Evolutionary conservation across 1,284 basidiomycete species (phyloP), one percentile per base, ranked within the genome.

Genomic region (Apiotrichum gamsii): DNA sequence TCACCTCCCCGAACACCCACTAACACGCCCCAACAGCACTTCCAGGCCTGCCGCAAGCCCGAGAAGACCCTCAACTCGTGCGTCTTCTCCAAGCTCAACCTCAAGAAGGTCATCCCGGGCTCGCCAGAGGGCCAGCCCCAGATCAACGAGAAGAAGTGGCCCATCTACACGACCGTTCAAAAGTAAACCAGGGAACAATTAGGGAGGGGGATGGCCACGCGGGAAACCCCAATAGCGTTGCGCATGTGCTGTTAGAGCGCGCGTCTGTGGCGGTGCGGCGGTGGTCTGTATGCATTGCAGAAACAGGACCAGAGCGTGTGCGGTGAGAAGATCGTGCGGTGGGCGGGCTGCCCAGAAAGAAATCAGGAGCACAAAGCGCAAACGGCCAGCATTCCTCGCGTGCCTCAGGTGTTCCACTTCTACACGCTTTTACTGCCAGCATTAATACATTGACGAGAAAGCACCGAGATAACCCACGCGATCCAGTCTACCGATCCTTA

Each of bases 1-100:
- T n/a, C n/a, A n/a, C n/a, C n/a, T n/a, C n/a, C n/a, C n/a, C n/a
- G 25, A 6, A 11, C 25, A 28, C 32, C 18, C 34, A 37, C 52
- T 50, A 24, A 51, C 35, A 32, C 21, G 4, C n/a, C 6, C 3
- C 5, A n/a, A 19, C 72, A 93, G 90, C 85, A 94, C 75, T 91
- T 90, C 70, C 85, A 87, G 69, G 80, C 79, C 36, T 99, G 95
- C 73, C 84, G 94, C 60, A 86, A 90, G 72, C 83, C 83, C 21
- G 95, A 99, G 73, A 83, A 85, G 58, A 74, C 82, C 47, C 79
- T 98, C 47, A 99, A 98, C 78, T 77, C 84, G 57, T 99, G 95
- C 75, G 89, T 97, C 76, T 94, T 96, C 65, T 85, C 94, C 74
- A 97, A 96, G 73, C 80, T 98, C 57, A 89, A 90, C 62, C 78